Base-by-base conservation (phyloP, 495 filamentous ascomycete species). In the Tuber brumale region DNA sequence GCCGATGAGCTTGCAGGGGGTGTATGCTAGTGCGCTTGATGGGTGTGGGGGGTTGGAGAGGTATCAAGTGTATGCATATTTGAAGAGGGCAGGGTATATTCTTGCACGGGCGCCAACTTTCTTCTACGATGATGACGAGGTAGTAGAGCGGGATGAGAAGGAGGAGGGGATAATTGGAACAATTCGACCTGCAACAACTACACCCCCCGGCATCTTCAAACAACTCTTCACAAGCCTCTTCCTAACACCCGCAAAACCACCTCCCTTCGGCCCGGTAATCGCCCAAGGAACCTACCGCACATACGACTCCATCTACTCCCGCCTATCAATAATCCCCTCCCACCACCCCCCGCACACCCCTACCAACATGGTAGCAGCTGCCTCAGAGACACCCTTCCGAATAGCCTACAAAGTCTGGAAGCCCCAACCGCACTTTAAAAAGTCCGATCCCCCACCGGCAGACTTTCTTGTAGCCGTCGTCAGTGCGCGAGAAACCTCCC, bases 1-100 rank as follows among this genome's bases (percentile, higher is more conserved):
- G 35, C 93, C 95, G 0, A 91, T 98, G 87, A 95, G 93, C 80
- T 83, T 97, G 43, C 93, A 98, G 84, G 94, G 92, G 8, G 94
- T 92, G 1, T 99, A 97, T 86, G 88, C 95, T 5, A 76, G 69
- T 74, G 43, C 88, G 91, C 61, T 90, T 93, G 77, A 87, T 93
- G 78, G 92, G 91, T 21, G 84, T 85, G 27, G 89, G 89, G 74
- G 91, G 85, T 72, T 97, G n/a, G 94, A 97, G 80, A 88, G 93
- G 77, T 98, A 92, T 81, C 90, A 91, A 39, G 95, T 99, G 3
- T 99, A 92, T 81, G 88, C 92, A 3, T 90, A 92, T 46, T 86
- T 99, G 77, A 95, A 90, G 83, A 86, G 95, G n/a, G 85, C 88
- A 45, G 95, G 95, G 10, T 98, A 97, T 85, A 88, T 91, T 14